A percentile compares a stretch with the other conserved stretches of the same genome.
These are phyloP conservation scores for Vaccinium macrocarpon DNA, from an alignment of 148 eudicot species.

Conservation along the genomic window DNA sequence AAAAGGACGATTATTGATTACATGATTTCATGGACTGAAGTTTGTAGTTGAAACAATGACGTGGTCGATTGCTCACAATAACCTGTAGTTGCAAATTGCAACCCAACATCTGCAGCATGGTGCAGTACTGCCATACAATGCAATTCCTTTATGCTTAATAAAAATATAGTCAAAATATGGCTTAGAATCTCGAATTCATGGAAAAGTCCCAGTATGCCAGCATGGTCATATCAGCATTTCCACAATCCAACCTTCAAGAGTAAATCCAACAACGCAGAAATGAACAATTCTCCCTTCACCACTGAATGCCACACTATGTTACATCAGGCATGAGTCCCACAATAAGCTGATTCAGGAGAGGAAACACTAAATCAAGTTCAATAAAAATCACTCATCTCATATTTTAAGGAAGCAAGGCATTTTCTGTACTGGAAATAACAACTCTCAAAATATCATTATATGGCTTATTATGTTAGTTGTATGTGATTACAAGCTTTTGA, in stretches of 20 bases:
- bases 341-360: too few relatives aligned
- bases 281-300: not conserved
- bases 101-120: not conserved
- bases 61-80: not conserved
- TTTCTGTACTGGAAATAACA: too few relatives aligned
- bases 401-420: too few relatives aligned
- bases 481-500: too few relatives aligned
- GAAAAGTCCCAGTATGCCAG: not conserved
- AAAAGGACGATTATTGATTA: not conserved
- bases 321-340: too few relatives aligned
- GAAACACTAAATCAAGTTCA: too few relatives aligned
- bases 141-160: not conserved
- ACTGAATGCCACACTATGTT: not conserved
- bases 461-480: too few relatives aligned
- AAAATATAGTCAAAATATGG: not conserved
- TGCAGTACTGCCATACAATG: not conserved
- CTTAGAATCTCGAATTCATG: not conserved
- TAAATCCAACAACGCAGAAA: not conserved
- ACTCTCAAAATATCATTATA: too few relatives aligned
- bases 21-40: not conserved
- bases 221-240: not conserved
- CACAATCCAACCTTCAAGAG: not conserved
- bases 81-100: not conserved
- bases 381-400: too few relatives aligned
- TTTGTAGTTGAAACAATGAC: not conserved